Base-by-base conservation (phyloP, 164 flowering plant species). In the Piper longum region DNA sequence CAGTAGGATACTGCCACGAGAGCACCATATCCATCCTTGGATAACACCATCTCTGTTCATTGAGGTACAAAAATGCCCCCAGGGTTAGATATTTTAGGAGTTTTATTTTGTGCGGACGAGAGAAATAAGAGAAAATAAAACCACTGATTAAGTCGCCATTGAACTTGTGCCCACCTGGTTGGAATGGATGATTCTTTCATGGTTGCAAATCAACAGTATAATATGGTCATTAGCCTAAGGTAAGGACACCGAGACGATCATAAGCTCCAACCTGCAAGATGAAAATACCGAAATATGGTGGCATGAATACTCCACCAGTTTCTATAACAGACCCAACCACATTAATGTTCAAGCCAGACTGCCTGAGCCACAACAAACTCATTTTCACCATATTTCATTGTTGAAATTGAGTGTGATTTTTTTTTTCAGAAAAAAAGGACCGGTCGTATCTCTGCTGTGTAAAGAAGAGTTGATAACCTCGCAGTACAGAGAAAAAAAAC, bases 11-110 rank as follows among this genome's bases (percentile, higher is more conserved):
- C n/a, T 75, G 87, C 82, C 91, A 86, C 67, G 39, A 81, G 43
- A 54, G 70, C 70, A 80, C 79, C 83, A 80, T 85, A 85, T 83
- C 86, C 75, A 67, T 26, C 67, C 71, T 36, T 70, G 82, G 91
- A 86, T 86, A 81, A 81, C 70, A 73, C 74, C 64, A 62, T 65
- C 67, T 19, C 14, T 59, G 43, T 13, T 39, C 36, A 2, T 56
- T 7, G 6, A 19, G 58, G 9, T 56, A 48, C 58, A 17, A n/a
- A 19, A n/a, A 19, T 19, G 58, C 18, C 26, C 26, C 0, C n/a
- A 3, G 6, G 4, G 36, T 7, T n/a, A 56, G 36, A 9, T 61
- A 5, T 16, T 42, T n/a, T 42, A 43, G 51, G 62, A 6, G 16
- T 43, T 14, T 43, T n/a, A 4, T 16, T 16, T 61, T 59, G 19